Evolutionary conservation across 2,329 filamentous ascomycete species (phyloP), one percentile per base, ranked within the genome.

Genomic region (Aspergillus ochraceoroseus): DNA sequence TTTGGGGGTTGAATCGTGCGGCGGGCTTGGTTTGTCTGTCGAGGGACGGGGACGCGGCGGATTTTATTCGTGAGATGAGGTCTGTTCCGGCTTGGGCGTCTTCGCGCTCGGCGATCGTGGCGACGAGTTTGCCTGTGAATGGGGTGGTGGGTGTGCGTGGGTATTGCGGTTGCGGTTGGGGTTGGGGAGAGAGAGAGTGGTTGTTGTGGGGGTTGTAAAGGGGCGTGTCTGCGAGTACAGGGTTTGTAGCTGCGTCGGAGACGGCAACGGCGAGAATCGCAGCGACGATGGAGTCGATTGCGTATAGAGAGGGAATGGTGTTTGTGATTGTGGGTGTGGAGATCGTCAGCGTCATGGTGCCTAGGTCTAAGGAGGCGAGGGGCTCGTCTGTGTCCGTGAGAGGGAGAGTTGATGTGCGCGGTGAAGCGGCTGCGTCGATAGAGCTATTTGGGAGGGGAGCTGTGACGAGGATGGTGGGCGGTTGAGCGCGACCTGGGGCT

Each of bases 201-300:
- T 43, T 9, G 39, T 37, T 40, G 47, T 40, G 15, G 42, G 29
- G 4, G 46, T 38, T 19, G 41, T 55, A 55, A 7, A 65, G 44
- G 3, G 53, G 45, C 56, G 69, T 67, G 19, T 60, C 57, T 3
- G 58, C 61, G 3, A 72, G 48, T 4, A 67, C 55, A 0, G 57
- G 57, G 17, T 63, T 68, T 1, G 63, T 68, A 8, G 53, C 48
- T 38, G 66, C 57, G 34, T 72, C 70, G 1, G 67, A 64, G 37
- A 70, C 59, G 1, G 68, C 68, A 11, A 72, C 64, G 2, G 67
- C 62, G 12, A 74, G 51, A 5, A 73, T 57, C 3, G 70, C 65
- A 1, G 68, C 64, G 30, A 74, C 54, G 8, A 73, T 51, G 4
- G 68, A 67, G 46, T 74, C 71, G 23, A 73, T 66, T 5, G 67